phyloP scores from a whole-genome alignment of 805 yeast genomes.

The Myxozyma neglecta region DNA sequence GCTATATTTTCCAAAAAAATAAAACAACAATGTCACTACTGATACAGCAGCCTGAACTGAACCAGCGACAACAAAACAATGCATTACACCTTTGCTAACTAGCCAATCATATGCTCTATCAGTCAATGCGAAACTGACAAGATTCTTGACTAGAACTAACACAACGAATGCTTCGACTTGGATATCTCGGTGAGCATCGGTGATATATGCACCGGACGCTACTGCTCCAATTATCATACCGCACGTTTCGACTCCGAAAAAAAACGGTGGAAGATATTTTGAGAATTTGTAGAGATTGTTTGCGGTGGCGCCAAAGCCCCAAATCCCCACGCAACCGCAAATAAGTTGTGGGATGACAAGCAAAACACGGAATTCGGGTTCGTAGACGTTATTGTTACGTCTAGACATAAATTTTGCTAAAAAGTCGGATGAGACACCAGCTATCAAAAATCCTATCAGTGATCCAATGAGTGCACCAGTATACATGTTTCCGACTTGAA shows the following conservation, averaged over 20 bases:
- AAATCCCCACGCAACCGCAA: constrained; percentile 24
- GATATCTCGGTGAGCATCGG: constrained; percentile 30
- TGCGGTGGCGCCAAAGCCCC: constrained; percentile 30
- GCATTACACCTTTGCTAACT: constrained; percentile 13
- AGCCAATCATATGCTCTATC: constrained; percentile 27
- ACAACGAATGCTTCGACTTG: constrained; percentile 28
- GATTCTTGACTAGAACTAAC: constrained; percentile 26
- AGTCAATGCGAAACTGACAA: constrained; percentile 28
- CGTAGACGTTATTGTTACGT: constrained; percentile 27
- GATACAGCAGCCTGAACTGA: constrained; percentile 30
- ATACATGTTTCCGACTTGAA: constrained; percentile 27
- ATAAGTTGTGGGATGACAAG: constrained; percentile 24
- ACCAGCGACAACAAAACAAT: constrained; percentile 27
- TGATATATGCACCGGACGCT: constrained; percentile 30
- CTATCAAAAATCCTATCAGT: constrained; percentile 24
- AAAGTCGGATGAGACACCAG: constrained; percentile 24
- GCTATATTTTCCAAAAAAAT: constrained; percentile 25
- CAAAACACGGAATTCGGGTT: constrained; percentile 30
- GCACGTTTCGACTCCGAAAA: constrained; percentile 29
- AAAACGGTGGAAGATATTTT: constrained; percentile 25
- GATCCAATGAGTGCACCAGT: constrained; percentile 27
- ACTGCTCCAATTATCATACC: constrained; percentile 32
- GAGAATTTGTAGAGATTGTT: constrained; percentile 16
- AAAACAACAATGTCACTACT: constrained; percentile 14
- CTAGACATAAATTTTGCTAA: constrained; percentile 17